A percentile compares a stretch with the other conserved stretches of the same genome.
Conservation (phyloP, 352 stramenopile genomes). For the Phytophthora sp. region DNA sequence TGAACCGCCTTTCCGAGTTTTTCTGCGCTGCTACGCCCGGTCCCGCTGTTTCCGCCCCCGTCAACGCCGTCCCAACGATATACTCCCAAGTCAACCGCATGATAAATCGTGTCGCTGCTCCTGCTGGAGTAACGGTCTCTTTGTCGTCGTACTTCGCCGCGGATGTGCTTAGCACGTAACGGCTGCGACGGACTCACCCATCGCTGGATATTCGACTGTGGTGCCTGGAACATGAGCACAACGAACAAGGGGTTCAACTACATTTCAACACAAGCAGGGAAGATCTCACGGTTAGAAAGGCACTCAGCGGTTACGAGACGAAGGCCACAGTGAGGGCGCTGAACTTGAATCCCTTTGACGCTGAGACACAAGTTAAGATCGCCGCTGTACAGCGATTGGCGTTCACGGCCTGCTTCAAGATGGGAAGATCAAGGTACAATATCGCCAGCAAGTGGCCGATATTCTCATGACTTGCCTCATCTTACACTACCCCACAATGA, state of each 20-base stretch:
- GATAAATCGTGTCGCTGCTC: conserved; percentile 16
- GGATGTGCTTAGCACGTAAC: conserved; percentile 24
- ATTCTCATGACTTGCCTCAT: conserved; percentile 5
- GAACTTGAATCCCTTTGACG: background rate
- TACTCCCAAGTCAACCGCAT: conserved; percentile 35
- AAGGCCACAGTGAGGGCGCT: background rate
- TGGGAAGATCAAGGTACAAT: conserved; percentile 1
- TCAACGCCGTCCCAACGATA: background rate
- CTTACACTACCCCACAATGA: background rate
- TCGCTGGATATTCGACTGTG: conserved; percentile 14
- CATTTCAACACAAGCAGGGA: conserved; percentile 20
- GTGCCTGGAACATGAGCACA: conserved; percentile 25
- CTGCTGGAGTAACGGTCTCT: conserved; percentile 18
- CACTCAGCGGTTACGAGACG: conserved; percentile 10
- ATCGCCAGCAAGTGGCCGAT: background rate
- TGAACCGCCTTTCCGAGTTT: no score
- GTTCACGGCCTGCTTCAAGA: background rate
- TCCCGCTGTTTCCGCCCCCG: background rate
- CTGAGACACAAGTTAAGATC: background rate
- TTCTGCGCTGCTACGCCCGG: no score
- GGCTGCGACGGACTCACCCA: background rate
- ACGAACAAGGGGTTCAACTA: no score
- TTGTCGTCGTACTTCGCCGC: conserved; percentile 29
- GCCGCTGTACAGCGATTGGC: background rate
- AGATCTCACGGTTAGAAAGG: conserved; percentile 16